phyloP scores from a whole-genome alignment of 345 rosid genomes.

The Cardamine chenopodiifolia region DNA sequence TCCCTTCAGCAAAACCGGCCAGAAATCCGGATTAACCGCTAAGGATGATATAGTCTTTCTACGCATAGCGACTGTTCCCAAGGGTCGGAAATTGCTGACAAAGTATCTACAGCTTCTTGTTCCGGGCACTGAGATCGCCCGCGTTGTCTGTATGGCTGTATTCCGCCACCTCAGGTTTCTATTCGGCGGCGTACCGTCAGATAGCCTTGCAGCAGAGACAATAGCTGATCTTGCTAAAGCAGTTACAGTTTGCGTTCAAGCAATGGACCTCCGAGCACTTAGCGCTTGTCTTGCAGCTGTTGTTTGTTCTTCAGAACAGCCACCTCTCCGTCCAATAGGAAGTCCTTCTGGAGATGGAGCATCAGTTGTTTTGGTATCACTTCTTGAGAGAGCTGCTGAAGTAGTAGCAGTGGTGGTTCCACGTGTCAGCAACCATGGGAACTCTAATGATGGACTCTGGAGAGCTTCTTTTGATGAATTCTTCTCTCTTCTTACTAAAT shows the following conservation, averaged over 20 bases:
- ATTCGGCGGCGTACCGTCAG: conserved; percentile 80
- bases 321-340: conserved; percentile 93
- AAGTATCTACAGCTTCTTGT: conserved; percentile 74
- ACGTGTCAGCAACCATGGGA: conserved; percentile 45
- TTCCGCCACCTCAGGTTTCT: conserved; percentile 91
- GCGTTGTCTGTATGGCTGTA: conserved; percentile 87
- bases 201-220: conserved; percentile 66
- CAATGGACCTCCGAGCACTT: conserved; percentile 87
- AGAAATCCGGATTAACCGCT: conserved; percentile 50
- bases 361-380: conserved; percentile 65
- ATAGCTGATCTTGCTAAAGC: conserved; percentile 61
- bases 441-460: conserved; percentile 77
- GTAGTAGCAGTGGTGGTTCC: conserved; percentile 53
- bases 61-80: conserved; percentile 74
- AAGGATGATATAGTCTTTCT: conserved; percentile 85
- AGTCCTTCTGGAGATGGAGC: conserved; percentile 93
- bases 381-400: conserved; percentile 88
- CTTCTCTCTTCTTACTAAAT: conserved; percentile 81
- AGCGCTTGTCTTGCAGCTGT: conserved; percentile 97
- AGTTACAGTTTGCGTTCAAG: conserved; percentile 62
- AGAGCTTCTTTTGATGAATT: conserved; percentile 94
- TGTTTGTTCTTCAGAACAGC: conserved; percentile 97
- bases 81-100: conserved; percentile 74
- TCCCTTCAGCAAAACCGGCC: conserved; percentile 74
- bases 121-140: conserved; percentile 83